A percentile compares a stretch with the other conserved stretches of the same genome.
Evolutionary conservation across 805 yeast species (phyloP).

Genomic region (Monosporozyma unispora): DNA sequence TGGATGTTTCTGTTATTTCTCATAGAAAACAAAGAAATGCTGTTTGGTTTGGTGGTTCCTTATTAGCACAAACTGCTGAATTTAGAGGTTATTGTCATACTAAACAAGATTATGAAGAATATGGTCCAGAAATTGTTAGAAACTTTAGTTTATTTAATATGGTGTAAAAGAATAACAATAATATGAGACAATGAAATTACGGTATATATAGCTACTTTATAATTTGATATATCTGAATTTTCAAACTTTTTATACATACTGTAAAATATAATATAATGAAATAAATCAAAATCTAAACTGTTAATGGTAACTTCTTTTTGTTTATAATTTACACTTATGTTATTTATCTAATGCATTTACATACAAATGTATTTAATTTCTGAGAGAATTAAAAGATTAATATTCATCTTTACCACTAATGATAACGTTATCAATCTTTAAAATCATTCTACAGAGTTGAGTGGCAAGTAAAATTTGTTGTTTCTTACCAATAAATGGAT

Average conservation of each 20-base stretch:
- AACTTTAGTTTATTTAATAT: slow-evolving; percentile 91
- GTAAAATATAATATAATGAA: not conserved
- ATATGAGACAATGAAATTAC: slow-evolving; percentile 1
- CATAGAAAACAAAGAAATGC: slow-evolving; percentile 98
- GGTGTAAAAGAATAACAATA: slow-evolving; percentile 43
- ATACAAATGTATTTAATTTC: not conserved
- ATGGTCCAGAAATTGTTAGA: slow-evolving; percentile 95
- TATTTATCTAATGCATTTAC: not conserved
- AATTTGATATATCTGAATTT: not conserved
- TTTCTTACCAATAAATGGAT: slow-evolving; percentile 94
- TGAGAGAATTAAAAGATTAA: slow-evolving; percentile 22
- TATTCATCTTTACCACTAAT: slow-evolving; percentile 78
- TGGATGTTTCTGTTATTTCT: slow-evolving; percentile 91
- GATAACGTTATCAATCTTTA: slow-evolving; percentile 94
- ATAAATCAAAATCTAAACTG: not conserved
- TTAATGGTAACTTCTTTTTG: not conserved
- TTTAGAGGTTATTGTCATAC: slow-evolving; percentile 95
- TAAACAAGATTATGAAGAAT: slow-evolving; percentile 93
- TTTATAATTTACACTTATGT: not conserved
- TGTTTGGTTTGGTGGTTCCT: slow-evolving; percentile 98
- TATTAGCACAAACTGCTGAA: slow-evolving; percentile 94
- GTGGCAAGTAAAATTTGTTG: slow-evolving; percentile 94
- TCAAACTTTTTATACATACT: not conserved
- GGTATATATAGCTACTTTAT: not conserved
- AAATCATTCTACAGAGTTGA: slow-evolving; percentile 93